Conservation (phyloP, 2,329 filamentous ascomycete genomes). For the Fusarium veterinarium region DNA sequence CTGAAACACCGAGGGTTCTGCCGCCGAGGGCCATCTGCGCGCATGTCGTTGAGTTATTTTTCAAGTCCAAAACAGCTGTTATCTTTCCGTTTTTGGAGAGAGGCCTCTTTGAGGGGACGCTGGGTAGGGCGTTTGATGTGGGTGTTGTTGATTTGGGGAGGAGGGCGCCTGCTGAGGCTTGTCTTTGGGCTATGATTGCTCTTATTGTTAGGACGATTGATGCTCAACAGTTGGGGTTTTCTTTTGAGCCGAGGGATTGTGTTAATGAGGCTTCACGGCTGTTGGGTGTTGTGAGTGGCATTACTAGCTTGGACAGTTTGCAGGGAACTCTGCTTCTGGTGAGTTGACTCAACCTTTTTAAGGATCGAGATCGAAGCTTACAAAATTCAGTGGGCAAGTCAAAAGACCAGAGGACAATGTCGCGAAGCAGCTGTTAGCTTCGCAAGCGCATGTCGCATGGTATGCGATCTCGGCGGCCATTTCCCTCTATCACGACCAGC, state of each 20-base stretch:
- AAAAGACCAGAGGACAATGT: constrained; percentile 19
- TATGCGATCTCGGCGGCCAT: constrained; percentile 25
- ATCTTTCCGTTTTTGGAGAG: constrained; percentile 24
- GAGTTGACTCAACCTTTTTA: not conserved
- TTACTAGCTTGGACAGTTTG: constrained; percentile 16
- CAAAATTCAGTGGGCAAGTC: not conserved
- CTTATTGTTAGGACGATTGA: constrained; percentile 15
- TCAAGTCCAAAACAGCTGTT: constrained; percentile 24
- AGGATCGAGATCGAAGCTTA: not conserved
- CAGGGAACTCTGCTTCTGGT: constrained; percentile 28
- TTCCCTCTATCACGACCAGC: constrained; percentile 12
- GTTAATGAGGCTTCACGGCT: constrained; percentile 8
- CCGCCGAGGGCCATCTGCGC: not conserved
- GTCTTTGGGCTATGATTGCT: constrained; percentile 24
- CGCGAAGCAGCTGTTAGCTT: constrained; percentile 25
- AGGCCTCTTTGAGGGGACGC: constrained; percentile 15
- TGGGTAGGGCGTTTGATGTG: constrained; percentile 12
- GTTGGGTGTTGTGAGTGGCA: constrained; percentile 11
- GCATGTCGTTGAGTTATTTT: constrained; percentile 18
- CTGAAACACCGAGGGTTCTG: constrained; percentile 13
- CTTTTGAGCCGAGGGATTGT: constrained; percentile 6
- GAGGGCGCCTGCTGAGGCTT: constrained; percentile 9
- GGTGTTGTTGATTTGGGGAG: not conserved
- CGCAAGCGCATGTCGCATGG: constrained; percentile 25
- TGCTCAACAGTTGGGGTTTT: not conserved